Base-by-base conservation (phyloP, 495 filamentous ascomycete species). In the Cercophora scortea region DNA sequence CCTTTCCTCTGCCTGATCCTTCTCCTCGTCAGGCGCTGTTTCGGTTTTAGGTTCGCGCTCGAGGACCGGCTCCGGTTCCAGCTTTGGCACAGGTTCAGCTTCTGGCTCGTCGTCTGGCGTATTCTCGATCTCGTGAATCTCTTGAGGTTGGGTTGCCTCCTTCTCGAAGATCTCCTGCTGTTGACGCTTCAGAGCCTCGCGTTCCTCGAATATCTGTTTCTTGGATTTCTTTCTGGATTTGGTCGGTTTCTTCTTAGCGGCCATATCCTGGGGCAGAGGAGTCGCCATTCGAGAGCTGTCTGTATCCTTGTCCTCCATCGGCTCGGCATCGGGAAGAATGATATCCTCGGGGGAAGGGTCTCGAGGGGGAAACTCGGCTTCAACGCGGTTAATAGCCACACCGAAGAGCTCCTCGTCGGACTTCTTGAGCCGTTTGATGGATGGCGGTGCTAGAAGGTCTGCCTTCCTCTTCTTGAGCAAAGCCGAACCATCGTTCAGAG, bases 361-460 rank as follows among this genome's bases (percentile, higher is more conserved):
- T 15, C 60, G 57, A 4, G 70, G 66, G 3, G 72, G 69, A 17
- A 72, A 71, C 43, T 76, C 76, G 17, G 64, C 64, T 51, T 78
- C 75, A 36, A 79, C 72, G 49, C 71, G 72, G 48, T 78, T 74
- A 32, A 75, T 76, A n/a, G 67, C 70, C 52, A 84, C 73, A 16
- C 79, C 79, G 64, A 89, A 87, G n/a, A 89, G 72, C 49, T 87
- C 83, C 62, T 88, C 86, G 47, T 89, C 87, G n/a, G 86, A 82
- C 59, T 87, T 79, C 66, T 78, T 86, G 56, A 80, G 81, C 50
- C 82, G 79, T 64, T 91, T 89, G 41, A 84, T 82, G 41, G 82
- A 73, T 17, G 74, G 73, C 48, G 82, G 72, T 8, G 83, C 73
- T 15, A 81, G 79, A 19, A 75, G 63, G 8, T 84, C 74, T 38